phyloP scores from a whole-genome alignment of 202 grass and related monocot genomes.

The Zizania palustris region DNA sequence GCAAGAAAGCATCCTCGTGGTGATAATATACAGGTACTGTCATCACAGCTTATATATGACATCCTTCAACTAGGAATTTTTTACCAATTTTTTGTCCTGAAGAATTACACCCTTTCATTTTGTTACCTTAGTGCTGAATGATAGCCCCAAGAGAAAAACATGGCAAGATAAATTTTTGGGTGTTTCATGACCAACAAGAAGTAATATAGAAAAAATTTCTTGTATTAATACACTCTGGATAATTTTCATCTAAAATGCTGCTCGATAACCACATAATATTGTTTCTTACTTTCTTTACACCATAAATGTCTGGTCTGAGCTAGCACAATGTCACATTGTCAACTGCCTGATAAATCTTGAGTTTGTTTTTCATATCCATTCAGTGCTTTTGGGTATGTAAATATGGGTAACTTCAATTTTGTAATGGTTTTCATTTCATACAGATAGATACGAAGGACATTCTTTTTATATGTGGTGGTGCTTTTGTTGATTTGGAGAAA shows the following conservation, averaged over 20 bases:
- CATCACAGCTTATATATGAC: constrained; percentile 35
- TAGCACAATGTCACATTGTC: neutral
- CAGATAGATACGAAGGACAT: constrained; percentile 99
- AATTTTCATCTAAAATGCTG: constrained; percentile 2
- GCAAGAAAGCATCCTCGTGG: constrained; percentile 99
- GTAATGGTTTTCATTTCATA: constrained; percentile 39
- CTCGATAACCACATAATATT: constrained; percentile 10
- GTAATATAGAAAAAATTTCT: neutral
- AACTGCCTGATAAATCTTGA: constrained; percentile 24
- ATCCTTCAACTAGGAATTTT: constrained; percentile 26
- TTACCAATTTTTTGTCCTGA: constrained; percentile 11
- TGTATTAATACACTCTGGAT: neutral
- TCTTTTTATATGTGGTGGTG: constrained; percentile 99
- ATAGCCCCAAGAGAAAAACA: constrained; percentile 30
- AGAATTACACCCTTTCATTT: neutral
- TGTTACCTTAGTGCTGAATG: constrained; percentile 14
- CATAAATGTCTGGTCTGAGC: constrained; percentile 7
- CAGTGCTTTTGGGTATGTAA: constrained; percentile 19
- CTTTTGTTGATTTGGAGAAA: constrained; percentile 98
- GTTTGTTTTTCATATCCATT: constrained; percentile 6
- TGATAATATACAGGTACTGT: constrained; percentile 97
- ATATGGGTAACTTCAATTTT: constrained; percentile 25
- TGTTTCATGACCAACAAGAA: neutral
- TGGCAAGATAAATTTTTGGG: neutral
- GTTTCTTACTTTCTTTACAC: constrained; percentile 15